phyloP scores from a whole-genome alignment of 306 rosid genomes.

The Fragaria vesca region DNA sequence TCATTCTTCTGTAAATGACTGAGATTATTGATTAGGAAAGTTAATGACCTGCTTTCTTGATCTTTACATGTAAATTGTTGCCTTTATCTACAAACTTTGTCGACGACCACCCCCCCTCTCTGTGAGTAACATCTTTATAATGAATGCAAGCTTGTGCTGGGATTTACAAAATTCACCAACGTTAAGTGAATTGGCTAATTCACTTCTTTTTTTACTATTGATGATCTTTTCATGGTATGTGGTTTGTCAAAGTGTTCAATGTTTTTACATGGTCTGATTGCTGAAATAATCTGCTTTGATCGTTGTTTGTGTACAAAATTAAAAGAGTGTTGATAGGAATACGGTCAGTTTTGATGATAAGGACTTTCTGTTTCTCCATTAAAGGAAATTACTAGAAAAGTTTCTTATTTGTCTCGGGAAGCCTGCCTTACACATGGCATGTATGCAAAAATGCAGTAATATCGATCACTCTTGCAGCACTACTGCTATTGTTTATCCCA shows the following conservation, averaged over 20 bases:
- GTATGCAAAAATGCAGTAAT: background rate
- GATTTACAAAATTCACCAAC: background rate
- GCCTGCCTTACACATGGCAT: background rate
- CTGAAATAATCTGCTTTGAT: background rate
- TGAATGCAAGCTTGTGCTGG: background rate
- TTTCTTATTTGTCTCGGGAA: background rate
- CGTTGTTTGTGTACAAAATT: background rate
- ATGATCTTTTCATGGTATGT: slow-evolving; percentile 1
- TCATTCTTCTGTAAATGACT: background rate
- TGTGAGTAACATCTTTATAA: background rate
- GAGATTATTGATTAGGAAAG: background rate
- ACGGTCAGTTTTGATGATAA: background rate
- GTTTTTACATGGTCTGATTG: background rate
- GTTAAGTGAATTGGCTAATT: background rate
- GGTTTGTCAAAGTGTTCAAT: slow-evolving; percentile 3
- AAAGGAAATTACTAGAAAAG: background rate
- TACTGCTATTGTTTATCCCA: background rate
- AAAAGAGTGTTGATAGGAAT: background rate
- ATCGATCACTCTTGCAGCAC: background rate
- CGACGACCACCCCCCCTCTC: too few species aligned
- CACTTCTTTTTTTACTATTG: slow-evolving; percentile 5
- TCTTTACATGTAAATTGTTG: background rate
- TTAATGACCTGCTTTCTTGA: slow-evolving; percentile 16
- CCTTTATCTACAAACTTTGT: background rate
- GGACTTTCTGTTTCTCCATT: background rate